Evolutionary conservation across 805 yeast species (phyloP).

Genomic region (Vanderwaltozyma tropicalis): DNA sequence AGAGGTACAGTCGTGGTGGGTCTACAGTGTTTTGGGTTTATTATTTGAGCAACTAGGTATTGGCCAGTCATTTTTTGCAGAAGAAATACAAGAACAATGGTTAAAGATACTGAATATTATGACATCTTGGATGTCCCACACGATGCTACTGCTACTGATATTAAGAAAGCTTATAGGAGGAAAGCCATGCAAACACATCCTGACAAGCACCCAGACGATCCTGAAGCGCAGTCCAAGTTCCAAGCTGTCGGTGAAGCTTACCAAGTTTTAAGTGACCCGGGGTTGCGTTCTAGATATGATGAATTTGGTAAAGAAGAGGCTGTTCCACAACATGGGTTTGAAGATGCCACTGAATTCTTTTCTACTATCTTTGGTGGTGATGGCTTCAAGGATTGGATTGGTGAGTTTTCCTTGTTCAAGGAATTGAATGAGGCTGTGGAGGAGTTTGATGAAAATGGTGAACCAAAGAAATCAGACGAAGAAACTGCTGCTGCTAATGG

Average conservation of each 20-base stretch:
- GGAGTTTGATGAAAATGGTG: slow-evolving; percentile 23
- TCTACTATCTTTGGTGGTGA: slow-evolving; percentile 78
- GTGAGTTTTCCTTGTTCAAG: slow-evolving; percentile 60
- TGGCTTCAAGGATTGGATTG: slow-evolving; percentile 67
- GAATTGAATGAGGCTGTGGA: slow-evolving; percentile 52
- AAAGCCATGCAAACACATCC: slow-evolving; percentile 88
- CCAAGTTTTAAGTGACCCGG: slow-evolving; percentile 68
- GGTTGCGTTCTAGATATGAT: slow-evolving; percentile 65
- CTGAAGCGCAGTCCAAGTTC: slow-evolving; percentile 76
- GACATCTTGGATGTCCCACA: slow-evolving; percentile 62
- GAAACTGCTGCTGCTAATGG: slow-evolving; percentile 2
- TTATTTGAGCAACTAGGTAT: background rate
- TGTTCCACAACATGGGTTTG: slow-evolving; percentile 59
- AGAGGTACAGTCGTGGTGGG: no score
- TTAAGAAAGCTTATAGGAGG: slow-evolving; percentile 88
- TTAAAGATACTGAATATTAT: slow-evolving; percentile 77
- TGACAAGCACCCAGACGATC: slow-evolving; percentile 93
- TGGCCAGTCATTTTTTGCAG: no score
- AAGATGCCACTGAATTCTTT: slow-evolving; percentile 82
- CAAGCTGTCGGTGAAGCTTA: slow-evolving; percentile 66
- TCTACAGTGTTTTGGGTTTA: no score
- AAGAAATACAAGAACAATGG: no score
- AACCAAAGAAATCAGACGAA: slow-evolving; percentile 4
- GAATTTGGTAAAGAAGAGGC: slow-evolving; percentile 74
- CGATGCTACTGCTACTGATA: slow-evolving; percentile 67